Base-by-base conservation (phyloP, 2,329 filamentous ascomycete genomes). In the Corniculantispora saksenae region DNA sequence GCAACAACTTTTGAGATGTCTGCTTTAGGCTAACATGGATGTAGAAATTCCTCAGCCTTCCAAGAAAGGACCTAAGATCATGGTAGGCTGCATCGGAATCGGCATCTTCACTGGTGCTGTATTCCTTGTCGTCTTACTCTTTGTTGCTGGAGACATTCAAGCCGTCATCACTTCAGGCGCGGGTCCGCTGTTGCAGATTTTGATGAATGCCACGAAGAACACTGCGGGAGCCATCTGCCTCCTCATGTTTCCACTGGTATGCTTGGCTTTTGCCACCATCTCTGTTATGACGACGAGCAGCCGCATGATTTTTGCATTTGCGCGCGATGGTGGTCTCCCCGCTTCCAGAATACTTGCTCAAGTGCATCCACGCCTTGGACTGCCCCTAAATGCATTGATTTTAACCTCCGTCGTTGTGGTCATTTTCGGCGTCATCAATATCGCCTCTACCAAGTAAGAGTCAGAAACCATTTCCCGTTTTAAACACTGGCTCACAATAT, bases 231-330 rank as follows among this genome's bases (percentile, higher is more conserved):
- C 87, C 5, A 82, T 86, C 1, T 89, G 87, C 66, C 78, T 91
- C 21, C 78, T 90, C n/a, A 87, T 91, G 79, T 89, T 90, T 62
- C 87, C 88, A 0, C 76, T 90, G 1, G 70, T 89, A 2, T 90
- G 88, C 70, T 80, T 89, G 58, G 76, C 89, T 2, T 90, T 91
- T 71, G 87, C 88, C 2, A 84, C 84, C 3, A 87, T 83, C 3
- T 83, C 82, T 3, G 85, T 90, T 70, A 86, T 90, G 86, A 89
- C 88, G 0, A 90, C 88, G 0, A 86, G 83, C 40, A 85, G 82
- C 40, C 83, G 88, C 9, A 90, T 90, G 84, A 86, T 86, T 10
- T 91, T 88, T 70, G 89, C 89, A 0, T 91, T 91, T 67, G 87
- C 74, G 7, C 68, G 76, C 27, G 90, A 92, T 66, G 85, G 89